Conservation (phyloP, 768 basidiomycete genomes). For the Boletus sp. region DNA sequence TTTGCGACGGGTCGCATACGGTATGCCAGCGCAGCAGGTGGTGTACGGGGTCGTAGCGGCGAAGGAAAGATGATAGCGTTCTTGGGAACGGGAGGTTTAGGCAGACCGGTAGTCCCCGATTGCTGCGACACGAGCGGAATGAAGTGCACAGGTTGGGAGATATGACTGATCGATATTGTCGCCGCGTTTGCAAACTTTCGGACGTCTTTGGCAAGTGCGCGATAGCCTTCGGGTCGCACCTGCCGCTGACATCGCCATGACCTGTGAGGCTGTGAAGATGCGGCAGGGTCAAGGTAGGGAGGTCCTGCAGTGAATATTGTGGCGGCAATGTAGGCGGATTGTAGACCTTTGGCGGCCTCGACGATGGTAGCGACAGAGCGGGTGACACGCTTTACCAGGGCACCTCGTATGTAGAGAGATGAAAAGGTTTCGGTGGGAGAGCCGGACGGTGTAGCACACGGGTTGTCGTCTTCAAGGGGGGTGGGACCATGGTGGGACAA, state of each 20-base stretch:
- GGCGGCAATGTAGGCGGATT: constrained; percentile 54
- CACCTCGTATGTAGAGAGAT: constrained; percentile 7
- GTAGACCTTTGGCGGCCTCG: constrained; percentile 53
- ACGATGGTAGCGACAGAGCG: constrained; percentile 43
- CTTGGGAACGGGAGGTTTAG: constrained; percentile 27
- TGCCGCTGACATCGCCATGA: constrained; percentile 12
- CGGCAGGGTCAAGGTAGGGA: constrained; percentile 18
- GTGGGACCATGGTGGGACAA: neutral
- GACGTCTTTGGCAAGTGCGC: constrained; percentile 43
- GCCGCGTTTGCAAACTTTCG: constrained; percentile 34
- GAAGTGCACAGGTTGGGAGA: constrained; percentile 34
- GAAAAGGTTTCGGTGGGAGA: neutral
- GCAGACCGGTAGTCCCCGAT: constrained; percentile 28
- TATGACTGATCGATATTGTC: constrained; percentile 8
- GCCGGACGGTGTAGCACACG: constrained; percentile 10
- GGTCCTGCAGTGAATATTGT: constrained; percentile 45
- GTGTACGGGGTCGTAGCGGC: constrained; percentile 39
- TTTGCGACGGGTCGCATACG: constrained; percentile 59
- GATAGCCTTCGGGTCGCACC: constrained; percentile 38
- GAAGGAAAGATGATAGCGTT: constrained; percentile 41
- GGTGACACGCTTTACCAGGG: constrained; percentile 28
- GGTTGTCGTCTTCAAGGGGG: constrained; percentile 16
- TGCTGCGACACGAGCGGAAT: constrained; percentile 39
- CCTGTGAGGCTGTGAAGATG: constrained; percentile 16
- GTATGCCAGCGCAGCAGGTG: constrained; percentile 32